Evolutionary conservation across 495 filamentous ascomycete genomes (phyloP), one percentile per base, ranked within the genome.

Genomic region (Penicillium canariense): DNA sequence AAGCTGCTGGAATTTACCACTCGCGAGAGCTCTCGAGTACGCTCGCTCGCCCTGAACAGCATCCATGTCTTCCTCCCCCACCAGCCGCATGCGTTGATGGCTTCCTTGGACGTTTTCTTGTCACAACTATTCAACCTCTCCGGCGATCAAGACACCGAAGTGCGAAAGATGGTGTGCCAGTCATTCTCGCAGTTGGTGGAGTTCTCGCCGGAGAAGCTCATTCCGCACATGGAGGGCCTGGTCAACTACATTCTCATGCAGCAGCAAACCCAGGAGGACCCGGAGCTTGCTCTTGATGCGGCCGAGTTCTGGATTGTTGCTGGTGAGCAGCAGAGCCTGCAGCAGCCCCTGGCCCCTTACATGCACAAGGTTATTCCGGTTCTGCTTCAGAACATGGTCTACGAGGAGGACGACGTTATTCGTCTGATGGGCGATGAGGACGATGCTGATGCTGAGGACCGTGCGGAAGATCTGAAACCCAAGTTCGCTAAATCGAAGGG

Each of bases 291-390:
- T 36, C 84, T 94, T 31, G 94, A 97, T 68, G 94, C 94, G 14
- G 93, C 95, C 7, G 94, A 97, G 70, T 99, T 99, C 66, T 99
- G 93, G 91, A 83, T 99, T 44, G 88, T 88, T 45, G 85, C 96
- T 27, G 92, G 92, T 25, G 95, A 96, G 68, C 90, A 96, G 65
- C 78, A 86, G 31, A 80, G 83, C 44, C 69, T 99, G 44, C 88
- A 88, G 68, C 78, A 81, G 34, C 77, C 81, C 0, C 70, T 99
- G 17, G 84, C 77, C 5, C 91, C 89, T 1, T 88, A 87, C 65
- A 83, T 99, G 56, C 71, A 80, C 50, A 89, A 90, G 67, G 90
- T 99, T 43, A 84, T 99, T 15, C 93, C 94, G 0, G 87, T 97
- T 14, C 72, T 99, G 38, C 81, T 99, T 2, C 84, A 93, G 54